Conservation (phyloP, 2,329 filamentous ascomycete species). For the Penicillium sp. region DNA sequence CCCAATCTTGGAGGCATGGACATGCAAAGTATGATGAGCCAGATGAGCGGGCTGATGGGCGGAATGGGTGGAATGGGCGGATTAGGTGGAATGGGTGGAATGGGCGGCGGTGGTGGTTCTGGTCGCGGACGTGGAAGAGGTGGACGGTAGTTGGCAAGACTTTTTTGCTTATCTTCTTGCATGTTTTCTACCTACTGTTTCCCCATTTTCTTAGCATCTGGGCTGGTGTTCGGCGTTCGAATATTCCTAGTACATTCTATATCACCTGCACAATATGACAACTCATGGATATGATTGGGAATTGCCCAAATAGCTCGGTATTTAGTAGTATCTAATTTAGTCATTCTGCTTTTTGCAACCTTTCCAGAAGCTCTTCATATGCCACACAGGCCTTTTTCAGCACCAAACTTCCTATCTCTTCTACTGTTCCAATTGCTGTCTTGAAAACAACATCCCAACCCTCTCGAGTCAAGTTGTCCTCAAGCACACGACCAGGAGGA, state of each 20-base stretch:
- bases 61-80: slow-evolving; percentile 11
- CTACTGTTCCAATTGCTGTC: slow-evolving; percentile 20
- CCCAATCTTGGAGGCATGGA: slow-evolving; percentile 59
- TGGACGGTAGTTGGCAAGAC: slow-evolving; percentile 25
- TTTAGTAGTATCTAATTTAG: slow-evolving; percentile 12
- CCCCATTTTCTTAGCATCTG: slow-evolving; percentile 20
- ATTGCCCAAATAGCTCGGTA: not conserved
- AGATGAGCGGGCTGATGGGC: slow-evolving; percentile 67
- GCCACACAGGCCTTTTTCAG: slow-evolving; percentile 10
- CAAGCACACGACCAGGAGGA: slow-evolving; percentile 34
- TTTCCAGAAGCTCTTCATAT: slow-evolving; percentile 19
- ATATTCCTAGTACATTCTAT: slow-evolving; percentile 5
- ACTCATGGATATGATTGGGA: not conserved
- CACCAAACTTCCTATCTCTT: slow-evolving; percentile 14
- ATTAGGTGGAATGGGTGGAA: not conserved
- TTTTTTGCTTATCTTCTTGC: slow-evolving; percentile 6
- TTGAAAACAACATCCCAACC: slow-evolving; percentile 24
- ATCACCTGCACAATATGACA: not conserved
- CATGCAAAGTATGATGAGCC: slow-evolving; percentile 73
- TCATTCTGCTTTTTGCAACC: slow-evolving; percentile 17
- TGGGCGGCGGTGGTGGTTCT: slow-evolving; percentile 21
- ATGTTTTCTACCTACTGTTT: slow-evolving; percentile 9
- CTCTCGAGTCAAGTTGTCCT: slow-evolving; percentile 26
- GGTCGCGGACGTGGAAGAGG: slow-evolving; percentile 34
- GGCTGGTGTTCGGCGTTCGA: slow-evolving; percentile 23